Evolutionary conservation across 176 grass and related monocot genomes (phyloP).

Genomic region (Bothriochloa decipiens): DNA sequence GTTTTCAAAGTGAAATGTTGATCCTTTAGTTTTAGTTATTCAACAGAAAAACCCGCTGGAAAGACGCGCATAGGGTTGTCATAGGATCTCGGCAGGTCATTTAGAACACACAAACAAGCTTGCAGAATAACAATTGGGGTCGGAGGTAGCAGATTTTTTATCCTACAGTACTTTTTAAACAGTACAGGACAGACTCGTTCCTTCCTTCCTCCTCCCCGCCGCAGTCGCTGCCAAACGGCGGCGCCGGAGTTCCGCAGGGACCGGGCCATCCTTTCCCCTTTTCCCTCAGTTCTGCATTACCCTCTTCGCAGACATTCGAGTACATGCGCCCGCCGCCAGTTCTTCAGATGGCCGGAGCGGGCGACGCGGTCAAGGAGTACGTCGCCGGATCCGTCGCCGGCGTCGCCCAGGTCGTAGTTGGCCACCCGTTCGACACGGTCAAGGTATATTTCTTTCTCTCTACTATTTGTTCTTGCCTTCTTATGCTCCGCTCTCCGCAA

Average conservation of each 20-base stretch:
- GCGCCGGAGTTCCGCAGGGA: not conserved
- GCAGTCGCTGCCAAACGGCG: not conserved
- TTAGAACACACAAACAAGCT: no score
- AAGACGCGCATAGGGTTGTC: no score
- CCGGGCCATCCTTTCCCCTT: not conserved
- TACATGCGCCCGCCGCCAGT: not conserved
- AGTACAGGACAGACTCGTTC: no score
- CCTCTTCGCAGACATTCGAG: not conserved
- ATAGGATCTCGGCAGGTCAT: no score
- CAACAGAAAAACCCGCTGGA: no score
- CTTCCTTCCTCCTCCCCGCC: no score
- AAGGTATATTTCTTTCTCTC: constrained; percentile 47
- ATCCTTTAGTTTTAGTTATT: no score
- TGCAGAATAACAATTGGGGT: no score
- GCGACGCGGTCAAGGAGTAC: constrained; percentile 64
- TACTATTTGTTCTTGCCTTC: not conserved
- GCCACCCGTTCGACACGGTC: constrained; percentile 82
- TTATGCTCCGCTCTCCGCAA: not conserved
- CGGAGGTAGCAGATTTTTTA: no score
- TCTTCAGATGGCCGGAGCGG: constrained; percentile 41
- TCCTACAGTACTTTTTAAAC: no score
- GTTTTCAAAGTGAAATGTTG: no score
- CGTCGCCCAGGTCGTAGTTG: constrained; percentile 63
- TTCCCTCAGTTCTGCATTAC: not conserved
- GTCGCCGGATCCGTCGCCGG: constrained; percentile 60